Evolutionary conservation across 345 rosid species (phyloP).

Genomic region (Syzygium aqueum): DNA sequence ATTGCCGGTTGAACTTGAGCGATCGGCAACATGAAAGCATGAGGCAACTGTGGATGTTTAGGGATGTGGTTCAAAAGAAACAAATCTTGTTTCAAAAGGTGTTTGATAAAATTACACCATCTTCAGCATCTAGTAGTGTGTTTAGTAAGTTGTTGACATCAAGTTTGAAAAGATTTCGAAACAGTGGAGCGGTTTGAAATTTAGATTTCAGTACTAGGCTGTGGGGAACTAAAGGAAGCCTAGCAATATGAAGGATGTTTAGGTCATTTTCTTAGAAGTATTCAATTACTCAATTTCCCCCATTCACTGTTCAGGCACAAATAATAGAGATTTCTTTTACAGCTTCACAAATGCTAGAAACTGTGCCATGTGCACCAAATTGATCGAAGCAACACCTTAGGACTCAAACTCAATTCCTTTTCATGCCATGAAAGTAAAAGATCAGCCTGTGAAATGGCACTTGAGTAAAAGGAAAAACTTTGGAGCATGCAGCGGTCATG

Average conservation of each 20-base stretch:
- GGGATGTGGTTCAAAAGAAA: background rate
- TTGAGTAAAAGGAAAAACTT: background rate
- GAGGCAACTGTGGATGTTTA: accelerated
- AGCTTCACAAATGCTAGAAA: background rate
- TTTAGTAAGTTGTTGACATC: background rate
- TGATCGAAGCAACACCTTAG: background rate
- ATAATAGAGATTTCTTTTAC: background rate
- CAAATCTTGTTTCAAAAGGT: background rate
- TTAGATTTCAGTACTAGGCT: background rate
- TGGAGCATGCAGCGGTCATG: background rate
- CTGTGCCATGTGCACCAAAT: background rate
- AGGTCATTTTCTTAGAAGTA: background rate
- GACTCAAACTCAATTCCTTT: background rate
- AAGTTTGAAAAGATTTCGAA: background rate
- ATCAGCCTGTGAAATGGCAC: background rate
- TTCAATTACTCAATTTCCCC: background rate
- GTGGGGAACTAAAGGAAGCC: background rate
- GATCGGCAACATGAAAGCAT: background rate
- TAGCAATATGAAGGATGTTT: background rate
- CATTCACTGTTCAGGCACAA: accelerated
- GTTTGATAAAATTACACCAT: background rate
- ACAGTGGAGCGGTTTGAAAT: background rate
- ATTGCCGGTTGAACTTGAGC: background rate
- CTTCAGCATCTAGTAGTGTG: background rate
- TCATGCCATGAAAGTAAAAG: background rate